Conservation (phyloP, 2,329 filamentous ascomycete species). For the Cordyceps militaris region DNA sequence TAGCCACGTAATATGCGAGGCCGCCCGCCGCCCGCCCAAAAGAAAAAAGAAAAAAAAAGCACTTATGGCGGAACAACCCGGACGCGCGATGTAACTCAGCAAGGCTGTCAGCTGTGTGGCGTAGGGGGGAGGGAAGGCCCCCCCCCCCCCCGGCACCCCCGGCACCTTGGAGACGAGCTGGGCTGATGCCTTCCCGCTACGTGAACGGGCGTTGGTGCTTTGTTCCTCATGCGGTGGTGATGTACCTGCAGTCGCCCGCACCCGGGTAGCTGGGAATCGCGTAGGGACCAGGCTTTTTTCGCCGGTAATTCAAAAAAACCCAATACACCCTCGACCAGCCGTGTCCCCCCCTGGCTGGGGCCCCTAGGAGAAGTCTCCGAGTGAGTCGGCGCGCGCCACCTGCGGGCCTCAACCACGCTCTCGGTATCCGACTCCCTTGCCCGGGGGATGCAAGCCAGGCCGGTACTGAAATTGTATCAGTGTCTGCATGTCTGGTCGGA, state of each 20-base stretch:
- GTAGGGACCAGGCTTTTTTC: not conserved
- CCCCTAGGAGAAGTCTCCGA: not conserved
- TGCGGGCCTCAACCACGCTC: slow-evolving; percentile 3
- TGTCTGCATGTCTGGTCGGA: not conserved
- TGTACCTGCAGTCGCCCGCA: not conserved
- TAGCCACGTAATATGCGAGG: not conserved
- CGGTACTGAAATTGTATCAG: too few species aligned
- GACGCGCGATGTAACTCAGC: slow-evolving; percentile 7
- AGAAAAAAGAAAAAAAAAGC: too few species aligned
- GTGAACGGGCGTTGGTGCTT: not conserved
- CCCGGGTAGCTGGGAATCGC: not conserved
- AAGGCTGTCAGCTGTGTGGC: slow-evolving; percentile 10
- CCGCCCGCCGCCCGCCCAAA: too few species aligned
- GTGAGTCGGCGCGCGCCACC: not conserved
- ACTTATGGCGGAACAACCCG: not conserved
- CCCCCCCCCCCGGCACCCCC: not conserved
- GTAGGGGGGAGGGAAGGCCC: too few species aligned
- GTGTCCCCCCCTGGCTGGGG: not conserved
- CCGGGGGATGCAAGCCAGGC: not conserved
- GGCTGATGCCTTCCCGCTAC: not conserved
- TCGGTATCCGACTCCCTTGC: not conserved
- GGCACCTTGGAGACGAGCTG: not conserved
- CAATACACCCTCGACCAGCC: not conserved
- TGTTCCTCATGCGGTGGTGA: not conserved
- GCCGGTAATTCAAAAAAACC: not conserved